Evolutionary conservation across 352 stramenopile genomes (phyloP).

Genomic region (Phytopythium cucurbitacearum): DNA sequence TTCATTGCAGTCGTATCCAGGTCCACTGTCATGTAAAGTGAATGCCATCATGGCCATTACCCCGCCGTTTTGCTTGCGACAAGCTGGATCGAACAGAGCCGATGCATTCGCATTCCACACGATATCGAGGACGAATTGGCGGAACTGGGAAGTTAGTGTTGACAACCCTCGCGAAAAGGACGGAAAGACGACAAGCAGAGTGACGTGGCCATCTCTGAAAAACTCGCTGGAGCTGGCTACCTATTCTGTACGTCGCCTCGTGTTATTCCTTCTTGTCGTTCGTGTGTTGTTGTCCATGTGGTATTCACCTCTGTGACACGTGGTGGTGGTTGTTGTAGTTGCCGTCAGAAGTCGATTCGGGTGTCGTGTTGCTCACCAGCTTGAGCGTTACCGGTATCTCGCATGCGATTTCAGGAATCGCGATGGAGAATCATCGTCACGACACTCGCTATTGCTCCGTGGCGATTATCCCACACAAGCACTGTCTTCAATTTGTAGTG

Average conservation of each 20-base stretch:
- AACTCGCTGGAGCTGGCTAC: conserved; percentile 28
- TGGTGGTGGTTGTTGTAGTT: conserved; percentile 7
- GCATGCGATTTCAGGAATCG: too few species aligned
- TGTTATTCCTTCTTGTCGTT: neutral
- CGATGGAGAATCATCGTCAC: too few species aligned
- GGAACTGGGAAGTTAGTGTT: conserved; percentile 19
- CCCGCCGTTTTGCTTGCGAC: conserved; percentile 5
- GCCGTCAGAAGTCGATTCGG: neutral
- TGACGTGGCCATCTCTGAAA: conserved; percentile 37
- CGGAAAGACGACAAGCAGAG: neutral
- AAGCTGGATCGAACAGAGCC: neutral
- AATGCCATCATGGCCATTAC: conserved; percentile 31
- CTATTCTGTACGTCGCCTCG: conserved; percentile 13
- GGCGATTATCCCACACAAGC: too few species aligned
- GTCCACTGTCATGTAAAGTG: conserved; percentile 12
- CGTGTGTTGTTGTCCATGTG: neutral
- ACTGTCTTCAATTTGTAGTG: too few species aligned
- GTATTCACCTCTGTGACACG: neutral
- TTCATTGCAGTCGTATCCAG: conserved; percentile 31
- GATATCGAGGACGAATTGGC: conserved; percentile 26
- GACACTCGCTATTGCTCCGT: too few species aligned
- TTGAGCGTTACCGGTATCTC: neutral
- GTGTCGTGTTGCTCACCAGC: neutral
- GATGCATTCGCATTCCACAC: conserved; percentile 20
- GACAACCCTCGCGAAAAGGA: neutral